Evolutionary conservation across 2,329 filamentous ascomycete genomes (phyloP).

Genomic region (Cladosporium sp.): DNA sequence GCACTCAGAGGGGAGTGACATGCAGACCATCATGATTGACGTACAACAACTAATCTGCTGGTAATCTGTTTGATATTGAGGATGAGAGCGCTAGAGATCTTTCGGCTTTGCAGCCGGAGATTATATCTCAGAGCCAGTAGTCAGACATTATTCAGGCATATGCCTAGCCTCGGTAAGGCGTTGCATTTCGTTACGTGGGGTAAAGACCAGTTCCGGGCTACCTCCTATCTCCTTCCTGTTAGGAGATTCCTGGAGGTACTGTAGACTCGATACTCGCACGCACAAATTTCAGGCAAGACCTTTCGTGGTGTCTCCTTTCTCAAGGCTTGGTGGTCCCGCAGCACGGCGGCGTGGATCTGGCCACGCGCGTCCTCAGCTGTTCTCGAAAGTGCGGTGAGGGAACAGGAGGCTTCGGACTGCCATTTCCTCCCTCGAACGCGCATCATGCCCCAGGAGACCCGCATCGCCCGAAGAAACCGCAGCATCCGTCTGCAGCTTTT

Average conservation of each 20-base stretch:
- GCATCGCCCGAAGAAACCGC: neutral
- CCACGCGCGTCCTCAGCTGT: neutral
- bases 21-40: too few species aligned
- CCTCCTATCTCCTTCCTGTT: too few species aligned
- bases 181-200: neutral
- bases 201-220: neutral
- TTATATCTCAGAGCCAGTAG: neutral
- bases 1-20: too few species aligned
- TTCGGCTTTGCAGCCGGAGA: neutral
- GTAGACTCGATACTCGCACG: too few species aligned
- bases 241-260: too few species aligned
- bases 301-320: neutral
- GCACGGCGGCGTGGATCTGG: neutral
- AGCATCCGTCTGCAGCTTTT: neutral
- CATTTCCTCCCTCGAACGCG: neutral
- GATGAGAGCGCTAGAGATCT: neutral
- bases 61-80: neutral
- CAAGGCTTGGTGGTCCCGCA: neutral
- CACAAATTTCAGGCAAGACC: too few species aligned
- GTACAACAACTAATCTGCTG: too few species aligned
- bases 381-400: neutral
- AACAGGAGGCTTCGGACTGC: neutral
- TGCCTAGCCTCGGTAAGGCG: neutral
- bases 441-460: neutral
- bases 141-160: neutral